Base-by-base conservation (phyloP, 1,139 yeast species). In the Protomyces inundatus region DNA sequence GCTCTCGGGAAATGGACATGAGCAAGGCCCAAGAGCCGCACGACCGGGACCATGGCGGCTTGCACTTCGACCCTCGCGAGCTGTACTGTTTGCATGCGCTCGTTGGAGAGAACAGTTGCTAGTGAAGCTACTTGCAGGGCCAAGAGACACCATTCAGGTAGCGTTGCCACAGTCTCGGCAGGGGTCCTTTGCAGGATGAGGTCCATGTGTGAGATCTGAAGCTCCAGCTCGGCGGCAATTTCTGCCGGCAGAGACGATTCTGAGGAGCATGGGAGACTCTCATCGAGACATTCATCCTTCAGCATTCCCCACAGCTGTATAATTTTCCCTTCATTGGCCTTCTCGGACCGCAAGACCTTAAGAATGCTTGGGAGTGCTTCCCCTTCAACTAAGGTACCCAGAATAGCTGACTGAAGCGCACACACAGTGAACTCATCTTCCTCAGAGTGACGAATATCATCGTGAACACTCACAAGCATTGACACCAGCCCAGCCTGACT, bases 11-110 rank as follows among this genome's bases (percentile, higher is more conserved):
- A 52, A 10, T 52, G 62, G 3, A 10, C 36, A 30, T 52, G 56
- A 16, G 62, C 62, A 12, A 58, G 51, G 16, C 62, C 56, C 12
- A 58, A 42, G 12, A 45, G 52, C 35, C 33, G 12, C 40, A 55
- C 30, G n/a, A 39, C 46, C 1, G 60, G 46, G 9, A 14, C 53
- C 23, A 58, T 35, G 16, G 36, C 51, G 14, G 35, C 55, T 16
- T 45, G 62, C 3, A 52, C 23, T 23, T 23, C 2, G 23, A 23
- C 23, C 23, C 23, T 23, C 23, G 23, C 23, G 23, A 23, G 23
- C 23, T 23, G 23, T 23, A 23, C 23, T 23, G 23, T 23, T 23
- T 23, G 23, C 23, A 23, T 23, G 23, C 16, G 48, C 23, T 42
- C 32, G 9, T 42, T 14, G 12, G 48, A 42, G 7, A 42, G 16